Evolutionary conservation across 202 grass and related monocot genomes (phyloP), one percentile per base, ranked within the genome.

Genomic region (Panicum virgatum): DNA sequence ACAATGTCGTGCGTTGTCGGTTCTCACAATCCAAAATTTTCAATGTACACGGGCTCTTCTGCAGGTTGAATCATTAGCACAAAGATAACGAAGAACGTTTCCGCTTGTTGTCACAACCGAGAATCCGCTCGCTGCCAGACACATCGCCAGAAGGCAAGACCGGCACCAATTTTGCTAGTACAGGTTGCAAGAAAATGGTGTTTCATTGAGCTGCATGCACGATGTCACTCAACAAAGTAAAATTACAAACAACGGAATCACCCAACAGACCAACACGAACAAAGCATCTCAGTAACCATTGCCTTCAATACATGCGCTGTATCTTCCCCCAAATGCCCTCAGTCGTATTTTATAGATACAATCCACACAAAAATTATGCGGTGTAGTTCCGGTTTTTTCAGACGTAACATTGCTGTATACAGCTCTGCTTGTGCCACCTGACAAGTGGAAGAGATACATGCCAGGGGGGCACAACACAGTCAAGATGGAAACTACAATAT

Each of bases 261-360:
- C 48, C 26, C 79, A 34, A 30, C 30, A 30, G 30, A 3, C 30
- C 30, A 50, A 71, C n/a, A 66, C 58, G 2, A 66, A 23, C 66
- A 26, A 46, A 69, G 15, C 27, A 34, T 45, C 47, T n/a, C 42
- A 50, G 53, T 51, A 40, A 77, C 47, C n/a, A 77, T 11, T 15
- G 12, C 57, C 4, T 43, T 32, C 9, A 52, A 70, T 54, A 46
- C 37, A 56, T 59, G 47, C 14, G 14, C 65, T n/a, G 64, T 45
- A 72, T 50, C 20, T 37, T 66, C 27, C 19, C 20, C 66, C 25
- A 47, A 59, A 62, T 61, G 51, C 66, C 29, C 27, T 82, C 72
- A 74, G 52, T 70, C 5, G 23, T 82, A 78, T 77, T 15, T 80
- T 68, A 76, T 38, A 80, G 56, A 73, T 68, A 78, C 23, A 72